Evolutionary conservation across 1,284 basidiomycete genomes (phyloP).

Genomic region (Melampsora americana): DNA sequence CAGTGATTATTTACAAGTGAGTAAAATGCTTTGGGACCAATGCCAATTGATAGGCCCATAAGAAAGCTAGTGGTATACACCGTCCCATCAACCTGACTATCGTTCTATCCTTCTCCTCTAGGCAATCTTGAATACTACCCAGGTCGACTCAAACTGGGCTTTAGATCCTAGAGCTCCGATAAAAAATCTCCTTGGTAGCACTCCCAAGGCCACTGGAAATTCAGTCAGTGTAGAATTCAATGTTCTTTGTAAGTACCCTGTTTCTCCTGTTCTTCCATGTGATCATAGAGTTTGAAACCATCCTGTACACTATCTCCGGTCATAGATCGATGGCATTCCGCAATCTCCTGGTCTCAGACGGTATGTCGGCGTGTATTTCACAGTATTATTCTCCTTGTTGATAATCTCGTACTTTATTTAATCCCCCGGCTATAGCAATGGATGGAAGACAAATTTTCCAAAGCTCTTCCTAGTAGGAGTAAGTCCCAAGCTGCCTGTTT

Average conservation of each 20-base stretch:
- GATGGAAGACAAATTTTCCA: constrained; percentile 37
- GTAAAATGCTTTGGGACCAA: neutral
- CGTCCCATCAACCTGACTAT: neutral
- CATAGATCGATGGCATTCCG: constrained; percentile 40
- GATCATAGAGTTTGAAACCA: neutral
- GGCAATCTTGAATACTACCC: constrained; percentile 33
- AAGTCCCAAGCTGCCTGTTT: neutral
- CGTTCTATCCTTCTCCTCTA: neutral
- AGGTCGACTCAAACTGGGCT: constrained; percentile 37
- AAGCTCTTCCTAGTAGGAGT: constrained; percentile 39
- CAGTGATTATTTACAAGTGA: constrained; percentile 33
- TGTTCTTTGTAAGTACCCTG: constrained; percentile 25
- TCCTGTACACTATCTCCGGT: neutral
- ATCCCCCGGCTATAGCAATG: neutral
- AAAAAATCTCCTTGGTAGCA: constrained; percentile 29
- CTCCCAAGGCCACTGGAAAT: constrained; percentile 36
- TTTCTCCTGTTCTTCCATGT: neutral
- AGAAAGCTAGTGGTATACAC: neutral
- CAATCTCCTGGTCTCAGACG: constrained; percentile 20
- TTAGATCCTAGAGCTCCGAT: constrained; percentile 35
- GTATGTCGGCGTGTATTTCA: constrained; percentile 1
- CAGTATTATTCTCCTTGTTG: neutral
- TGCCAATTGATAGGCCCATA: neutral
- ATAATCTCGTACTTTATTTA: neutral
- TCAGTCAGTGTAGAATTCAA: constrained; percentile 40